Evolutionary conservation across 257 asterid genomes (phyloP), one percentile per base, ranked within the genome.

Genomic region (Rhazya stricta): DNA sequence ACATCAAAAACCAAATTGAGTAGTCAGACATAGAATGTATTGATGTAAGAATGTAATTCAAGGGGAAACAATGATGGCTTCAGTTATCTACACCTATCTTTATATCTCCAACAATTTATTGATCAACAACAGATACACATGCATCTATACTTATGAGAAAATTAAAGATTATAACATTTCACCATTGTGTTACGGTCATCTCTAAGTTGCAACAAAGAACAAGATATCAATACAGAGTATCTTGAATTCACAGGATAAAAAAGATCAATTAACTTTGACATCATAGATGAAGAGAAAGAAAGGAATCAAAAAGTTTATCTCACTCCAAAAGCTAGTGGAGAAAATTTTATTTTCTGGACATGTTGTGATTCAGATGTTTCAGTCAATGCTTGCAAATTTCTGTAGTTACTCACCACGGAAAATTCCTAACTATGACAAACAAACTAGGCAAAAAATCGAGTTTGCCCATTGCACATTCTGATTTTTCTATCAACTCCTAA

Each of bases 1-100:
- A 68, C 25, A 76, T 51, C 41, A 23, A 29, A 34, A 37, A 45
- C 54, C 60, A 37, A 68, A 54, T 54, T 53, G 46, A 76, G n/a
- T 45, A 76, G n/a, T 45, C 18, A 27, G 56, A 68, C 41, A n/a
- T 46, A 42, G 72, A 43, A 27, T 5, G 39, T 29, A 76, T 3
- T 75, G 56, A 37, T 5, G 6, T 53, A 15, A 19, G 46, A n/a
- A 27, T 3, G 61, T 45, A 30, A 25, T 37, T 45, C 12, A 37
- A 13, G 43, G 58, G 5, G 30, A 21, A 56, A 45, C n/a, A 19
- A 18, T 63, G 11, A 12, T 19, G 3, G 11, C 12, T 61, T 45
- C 78, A 5, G 34, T 46, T n/a, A 18, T 45, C 43, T 29, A 21
- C 7, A 62, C 56, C 19, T 60, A 9, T 12, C 50, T 53, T 25